Base-by-base conservation (phyloP, 306 rosid species). In the Ormosia semicastrata region DNA sequence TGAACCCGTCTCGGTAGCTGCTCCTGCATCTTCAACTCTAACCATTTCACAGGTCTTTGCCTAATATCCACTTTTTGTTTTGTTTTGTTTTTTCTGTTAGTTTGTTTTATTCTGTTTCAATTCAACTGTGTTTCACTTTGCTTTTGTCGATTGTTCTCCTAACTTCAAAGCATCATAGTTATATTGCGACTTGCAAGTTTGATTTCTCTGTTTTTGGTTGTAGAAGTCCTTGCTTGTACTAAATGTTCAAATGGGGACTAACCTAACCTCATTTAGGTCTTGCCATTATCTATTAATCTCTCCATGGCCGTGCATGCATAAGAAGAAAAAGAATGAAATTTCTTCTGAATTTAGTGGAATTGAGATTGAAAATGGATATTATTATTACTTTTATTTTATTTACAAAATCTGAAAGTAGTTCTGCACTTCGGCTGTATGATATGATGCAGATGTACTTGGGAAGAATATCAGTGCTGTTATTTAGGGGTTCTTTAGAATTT, bases 41-140 rank as follows among this genome's bases (percentile, higher is more conserved):
- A 78, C 52, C 75, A 71, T 77, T 87, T 68, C 72, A 66, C 56
- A 88, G 90, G 93, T 91, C 18, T 76, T 60, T 79, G 60, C 24
- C 41, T 39, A 37, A n/a, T 47, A 47, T 75, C 70, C 56, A 1
- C 43, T 52, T 36, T 71, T 49, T 11, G 15, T 18, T 18, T 18
- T 18, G 33, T 30, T 33, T 24, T 53, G 41, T 32, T 43, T 58
- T 34, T 77, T 50, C 68, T 10, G 8, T 71, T 81, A 15, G 57
- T 81, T 65, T 18, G 69, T 32, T 59, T 60, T 39, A 3, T 75
- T 82, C 57, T 36, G 52, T 76, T 69, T 0, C 5, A 11, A 49
- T 43, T 24, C 24, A 24, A 24, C 24, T 24, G 24, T 56, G 53
- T 54, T 43, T 78, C 69, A 43, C 32, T 65, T 69, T 8, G 43